These are phyloP conservation scores for Coleophoma crateriformis DNA, from an alignment of 2,329 filamentous ascomycete genomes.

Conservation along the genomic window DNA sequence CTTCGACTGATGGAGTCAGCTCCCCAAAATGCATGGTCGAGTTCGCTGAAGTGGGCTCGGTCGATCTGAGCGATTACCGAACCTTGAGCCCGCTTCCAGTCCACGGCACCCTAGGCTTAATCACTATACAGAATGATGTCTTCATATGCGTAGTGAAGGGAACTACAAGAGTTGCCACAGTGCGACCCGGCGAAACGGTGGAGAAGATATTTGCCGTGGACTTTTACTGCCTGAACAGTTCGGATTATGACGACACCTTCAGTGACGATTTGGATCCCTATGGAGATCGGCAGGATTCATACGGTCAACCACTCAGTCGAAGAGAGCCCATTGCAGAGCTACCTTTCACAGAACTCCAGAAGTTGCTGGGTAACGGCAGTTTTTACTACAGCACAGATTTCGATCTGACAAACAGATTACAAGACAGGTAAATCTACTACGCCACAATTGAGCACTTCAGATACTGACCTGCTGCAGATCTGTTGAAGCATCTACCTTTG, in stretches of 20 bases:
- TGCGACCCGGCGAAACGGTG: slow-evolving; percentile 83
- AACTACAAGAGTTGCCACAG: slow-evolving; percentile 70
- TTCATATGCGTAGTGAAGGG: slow-evolving; percentile 87
- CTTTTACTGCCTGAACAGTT: slow-evolving; percentile 86
- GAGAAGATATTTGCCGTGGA: slow-evolving; percentile 82
- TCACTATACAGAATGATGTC: slow-evolving; percentile 76
- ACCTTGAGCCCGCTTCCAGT: slow-evolving; percentile 68
- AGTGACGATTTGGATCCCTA: slow-evolving; percentile 36
- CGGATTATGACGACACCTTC: slow-evolving; percentile 76
- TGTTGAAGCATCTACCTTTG: slow-evolving; percentile 71
- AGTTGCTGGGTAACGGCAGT: slow-evolving; percentile 84
- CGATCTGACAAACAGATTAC: slow-evolving; percentile 86
- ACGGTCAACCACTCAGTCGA: slow-evolving; percentile 50
- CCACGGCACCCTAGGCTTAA: slow-evolving; percentile 82
- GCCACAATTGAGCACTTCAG: slow-evolving; percentile 3
- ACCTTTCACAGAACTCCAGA: slow-evolving; percentile 85
- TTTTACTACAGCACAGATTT: slow-evolving; percentile 99
- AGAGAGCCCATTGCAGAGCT: slow-evolving; percentile 73
- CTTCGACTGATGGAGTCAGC: slow-evolving; percentile 15
- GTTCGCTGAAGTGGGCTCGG: slow-evolving; percentile 60
- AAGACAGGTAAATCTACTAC: slow-evolving; percentile 61
- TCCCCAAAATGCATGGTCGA: slow-evolving; percentile 71
- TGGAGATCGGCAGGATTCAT: slow-evolving; percentile 26
- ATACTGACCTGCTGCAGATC: slow-evolving; percentile 43
- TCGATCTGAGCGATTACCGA: slow-evolving; percentile 71